phyloP scores from a whole-genome alignment of 2,329 filamentous ascomycete genomes.

The Trichoderma lentiforme region DNA sequence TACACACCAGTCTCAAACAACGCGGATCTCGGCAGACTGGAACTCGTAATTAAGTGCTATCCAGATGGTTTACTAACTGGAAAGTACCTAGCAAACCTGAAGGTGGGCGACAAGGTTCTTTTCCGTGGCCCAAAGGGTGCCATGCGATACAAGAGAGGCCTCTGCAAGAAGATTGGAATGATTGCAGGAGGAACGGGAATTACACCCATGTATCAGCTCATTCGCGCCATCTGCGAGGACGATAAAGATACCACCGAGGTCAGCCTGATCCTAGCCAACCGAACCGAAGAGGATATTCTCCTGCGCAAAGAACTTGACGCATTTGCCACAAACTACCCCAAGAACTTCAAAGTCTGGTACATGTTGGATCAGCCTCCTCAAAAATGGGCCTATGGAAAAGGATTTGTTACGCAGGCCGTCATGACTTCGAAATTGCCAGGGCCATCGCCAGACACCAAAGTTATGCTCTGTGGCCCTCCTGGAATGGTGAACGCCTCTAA shows the following conservation, averaged over 20 bases:
- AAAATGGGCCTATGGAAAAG: constrained; percentile 46
- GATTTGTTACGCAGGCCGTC: constrained; percentile 50
- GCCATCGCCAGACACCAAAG: constrained; percentile 45
- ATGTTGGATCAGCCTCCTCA: constrained; percentile 47
- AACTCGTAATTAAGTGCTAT: constrained; percentile 52
- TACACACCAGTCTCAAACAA: constrained; percentile 56
- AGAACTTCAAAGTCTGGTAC: constrained; percentile 55
- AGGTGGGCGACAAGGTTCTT: constrained; percentile 48
- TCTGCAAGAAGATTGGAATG: constrained; percentile 28
- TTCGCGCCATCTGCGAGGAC: constrained; percentile 61
- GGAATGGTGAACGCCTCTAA: constrained; percentile 58
- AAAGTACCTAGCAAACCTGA: constrained; percentile 45
- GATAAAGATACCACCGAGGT: constrained; percentile 55
- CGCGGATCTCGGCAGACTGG: constrained; percentile 44
- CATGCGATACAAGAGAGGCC: constrained; percentile 48
- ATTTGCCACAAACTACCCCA: constrained; percentile 36
- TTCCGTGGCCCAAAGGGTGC: constrained; percentile 56
- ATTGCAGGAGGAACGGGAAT: constrained; percentile 38
- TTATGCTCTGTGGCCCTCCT: constrained; percentile 59
- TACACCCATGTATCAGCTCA: constrained; percentile 48
- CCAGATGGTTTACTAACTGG: constrained; percentile 48
- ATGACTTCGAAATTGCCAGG: constrained; percentile 48
- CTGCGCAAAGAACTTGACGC: constrained; percentile 53
- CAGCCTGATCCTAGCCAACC: constrained; percentile 58
- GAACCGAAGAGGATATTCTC: constrained; percentile 57